These are phyloP conservation scores for Parachaetomium inaequale DNA, from an alignment of 495 filamentous ascomycete genomes.

Conservation along the genomic window DNA sequence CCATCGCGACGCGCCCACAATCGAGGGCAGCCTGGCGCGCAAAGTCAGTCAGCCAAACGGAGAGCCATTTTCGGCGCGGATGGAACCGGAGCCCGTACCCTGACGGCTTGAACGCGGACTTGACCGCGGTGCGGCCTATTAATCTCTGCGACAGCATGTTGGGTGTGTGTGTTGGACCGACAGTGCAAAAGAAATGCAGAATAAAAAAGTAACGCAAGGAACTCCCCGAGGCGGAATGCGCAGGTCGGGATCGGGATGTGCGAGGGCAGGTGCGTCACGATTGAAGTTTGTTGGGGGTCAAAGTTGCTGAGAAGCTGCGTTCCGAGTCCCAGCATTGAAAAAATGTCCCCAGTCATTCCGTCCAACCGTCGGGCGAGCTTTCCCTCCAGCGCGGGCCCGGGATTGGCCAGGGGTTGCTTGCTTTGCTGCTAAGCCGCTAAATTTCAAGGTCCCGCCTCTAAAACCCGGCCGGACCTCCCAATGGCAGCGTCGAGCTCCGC, in stretches of 20 bases:
- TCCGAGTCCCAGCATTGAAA: slow-evolving; percentile 13
- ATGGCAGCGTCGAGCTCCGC: neutral
- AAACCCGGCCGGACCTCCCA: slow-evolving; percentile 1
- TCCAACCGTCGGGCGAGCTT: slow-evolving; percentile 24
- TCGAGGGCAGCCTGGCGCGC: slow-evolving; percentile 50
- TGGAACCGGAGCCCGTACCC: slow-evolving; percentile 41
- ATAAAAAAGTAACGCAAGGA: slow-evolving; percentile 21
- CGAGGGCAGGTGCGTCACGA: slow-evolving; percentile 7
- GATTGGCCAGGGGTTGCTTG: slow-evolving; percentile 21
- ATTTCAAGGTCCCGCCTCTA: slow-evolving; percentile 14
- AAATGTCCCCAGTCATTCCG: slow-evolving; percentile 21
- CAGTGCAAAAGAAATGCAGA: slow-evolving; percentile 23
- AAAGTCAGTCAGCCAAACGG: slow-evolving; percentile 32
- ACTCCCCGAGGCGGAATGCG: slow-evolving; percentile 8
- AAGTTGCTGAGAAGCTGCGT: neutral
- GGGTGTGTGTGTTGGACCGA: slow-evolving; percentile 1
- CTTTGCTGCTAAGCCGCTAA: slow-evolving; percentile 7
- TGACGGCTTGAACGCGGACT: slow-evolving; percentile 58
- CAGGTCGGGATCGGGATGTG: slow-evolving; percentile 7
- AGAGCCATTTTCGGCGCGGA: slow-evolving; percentile 25
- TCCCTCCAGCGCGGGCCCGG: slow-evolving; percentile 1
- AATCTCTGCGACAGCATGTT: slow-evolving; percentile 69
- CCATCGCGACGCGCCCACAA: slow-evolving; percentile 57
- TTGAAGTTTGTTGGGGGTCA: slow-evolving; percentile 25
- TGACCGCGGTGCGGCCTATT: slow-evolving; percentile 62